These are phyloP conservation scores for Aristolochia fimbriata DNA, from an alignment of 164 flowering plant species.

Conservation along the genomic window DNA sequence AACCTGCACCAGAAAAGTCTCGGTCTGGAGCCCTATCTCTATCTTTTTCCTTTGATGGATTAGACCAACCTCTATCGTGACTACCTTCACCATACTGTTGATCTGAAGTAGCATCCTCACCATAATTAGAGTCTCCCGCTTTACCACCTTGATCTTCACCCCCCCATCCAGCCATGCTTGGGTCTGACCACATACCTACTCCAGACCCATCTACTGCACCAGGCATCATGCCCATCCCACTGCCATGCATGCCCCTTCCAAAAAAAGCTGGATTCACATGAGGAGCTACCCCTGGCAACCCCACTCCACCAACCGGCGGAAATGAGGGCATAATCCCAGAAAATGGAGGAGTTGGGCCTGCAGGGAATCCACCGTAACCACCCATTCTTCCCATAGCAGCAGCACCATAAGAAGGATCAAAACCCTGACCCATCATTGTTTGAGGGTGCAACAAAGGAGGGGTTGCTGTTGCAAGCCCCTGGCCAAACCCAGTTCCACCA, in stretches of 20 bases:
- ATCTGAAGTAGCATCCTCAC: slow-evolving; percentile 86
- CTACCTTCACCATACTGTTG: slow-evolving; percentile 71
- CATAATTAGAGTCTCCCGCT: slow-evolving; percentile 78
- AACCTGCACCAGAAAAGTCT: slow-evolving; percentile 53
- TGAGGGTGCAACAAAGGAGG: slow-evolving; percentile 76
- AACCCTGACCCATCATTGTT: slow-evolving; percentile 82
- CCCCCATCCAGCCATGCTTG: slow-evolving; percentile 64
- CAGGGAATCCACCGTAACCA: slow-evolving; percentile 55
- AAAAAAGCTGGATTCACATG: slow-evolving; percentile 29
- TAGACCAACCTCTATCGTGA: slow-evolving; percentile 66
- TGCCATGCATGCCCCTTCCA: slow-evolving; percentile 44
- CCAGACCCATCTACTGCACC: slow-evolving; percentile 51
- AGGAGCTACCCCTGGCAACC: slow-evolving; percentile 83
- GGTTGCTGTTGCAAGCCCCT: slow-evolving; percentile 40
- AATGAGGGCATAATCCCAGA: slow-evolving; percentile 58
- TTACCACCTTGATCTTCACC: slow-evolving; percentile 77
- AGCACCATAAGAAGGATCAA: slow-evolving; percentile 63
- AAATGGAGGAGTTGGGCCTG: slow-evolving; percentile 51
- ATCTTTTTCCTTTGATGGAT: slow-evolving; percentile 57
- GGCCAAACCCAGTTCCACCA: slow-evolving; percentile 65
- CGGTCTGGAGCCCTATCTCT: slow-evolving; percentile 63
- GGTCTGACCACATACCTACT: slow-evolving; percentile 88
- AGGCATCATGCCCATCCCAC: slow-evolving; percentile 86
- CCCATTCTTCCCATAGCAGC: slow-evolving; percentile 75
- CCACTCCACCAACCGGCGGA: slow-evolving; percentile 62